Base-by-base conservation (phyloP, 257 asterid genomes). In the Linaria vulgaris region DNA sequence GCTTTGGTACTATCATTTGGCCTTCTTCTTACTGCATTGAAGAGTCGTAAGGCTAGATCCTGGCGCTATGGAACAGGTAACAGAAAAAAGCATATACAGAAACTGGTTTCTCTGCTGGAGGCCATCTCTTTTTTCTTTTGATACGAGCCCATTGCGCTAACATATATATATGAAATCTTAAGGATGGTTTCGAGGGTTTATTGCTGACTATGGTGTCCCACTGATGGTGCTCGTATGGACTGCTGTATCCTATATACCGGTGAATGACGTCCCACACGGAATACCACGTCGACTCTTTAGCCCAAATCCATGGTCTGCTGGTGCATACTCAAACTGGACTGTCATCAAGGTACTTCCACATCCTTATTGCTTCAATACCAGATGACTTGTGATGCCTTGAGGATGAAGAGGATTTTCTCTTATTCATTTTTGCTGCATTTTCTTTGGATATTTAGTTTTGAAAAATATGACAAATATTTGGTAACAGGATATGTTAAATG, bases 291-390 rank as follows among this genome's bases (percentile, higher is more conserved):
- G 99, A 20, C 96, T 94, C n/a, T 72, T 83, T 73, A 94, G 99
- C 83, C 99, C 99, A 45, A 85, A 87, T 73, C 99, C 97, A 56
- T 94, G 99, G 99, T 87, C 97, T n/a, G 68, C 88, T 27, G 99
- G 99, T 63, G 97, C 97, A 39, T 90, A 83, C 77, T 71, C 85
- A 62, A 90, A 94, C 59, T 94, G 99, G 99, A 89, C 99, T 2
- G 97, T 94, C 37, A 76, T 84, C 49, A 90, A 94, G 99, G 99
- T 91, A 75, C 64, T 54, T 66, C 65, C 16, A 14, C 53, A 4
- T 56, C 46, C 52, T 25, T 19, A 60, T 61, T 48, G 22, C 10
- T 38, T 23, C 14, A 14, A 59, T 63, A 45, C 46, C 22, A 63
- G 14, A 52, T 52, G 27, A 25, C 54, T n/a, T 34, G 15, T 24